Conservation (phyloP, 75 land plant species). For the Ceratopteris richardii region DNA sequence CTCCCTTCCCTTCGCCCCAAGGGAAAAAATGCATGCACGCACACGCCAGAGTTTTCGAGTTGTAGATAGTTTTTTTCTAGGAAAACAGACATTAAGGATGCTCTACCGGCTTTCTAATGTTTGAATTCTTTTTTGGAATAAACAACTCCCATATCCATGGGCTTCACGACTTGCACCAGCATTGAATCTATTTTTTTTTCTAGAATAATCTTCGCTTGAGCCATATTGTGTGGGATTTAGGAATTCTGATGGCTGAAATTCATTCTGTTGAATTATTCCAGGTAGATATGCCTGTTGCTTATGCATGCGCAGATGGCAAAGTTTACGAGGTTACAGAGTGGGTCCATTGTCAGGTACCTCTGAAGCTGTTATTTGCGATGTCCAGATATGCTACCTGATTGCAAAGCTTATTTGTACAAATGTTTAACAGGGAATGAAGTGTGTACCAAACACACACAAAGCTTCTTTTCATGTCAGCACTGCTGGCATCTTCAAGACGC, state of each 20-base stretch:
- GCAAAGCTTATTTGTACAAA: not conserved
- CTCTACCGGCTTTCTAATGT: too few species aligned
- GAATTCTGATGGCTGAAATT: too few species aligned
- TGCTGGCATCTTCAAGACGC: constrained; percentile 26
- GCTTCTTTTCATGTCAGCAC: constrained; percentile 81
- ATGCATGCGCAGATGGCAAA: constrained; percentile 80
- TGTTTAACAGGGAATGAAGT: constrained; percentile 74
- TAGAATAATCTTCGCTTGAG: too few species aligned
- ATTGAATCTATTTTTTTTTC: too few species aligned
- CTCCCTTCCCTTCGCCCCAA: not conserved
- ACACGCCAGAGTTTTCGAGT: too few species aligned
- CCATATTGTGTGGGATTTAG: too few species aligned
- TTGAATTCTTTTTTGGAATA: too few species aligned
- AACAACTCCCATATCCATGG: too few species aligned
- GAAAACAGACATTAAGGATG: too few species aligned
- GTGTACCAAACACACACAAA: constrained; percentile 81
- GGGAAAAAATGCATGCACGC: too few species aligned
- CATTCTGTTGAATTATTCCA: too few species aligned
- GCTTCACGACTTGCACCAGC: too few species aligned
- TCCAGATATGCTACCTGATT: not conserved
- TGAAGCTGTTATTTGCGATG: not conserved
- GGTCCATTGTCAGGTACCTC: constrained; percentile 86
- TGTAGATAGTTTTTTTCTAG: not conserved
- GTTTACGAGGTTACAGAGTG: constrained; percentile 87
- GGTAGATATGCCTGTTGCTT: constrained; percentile 76